Evolutionary conservation across 202 grass and related monocot genomes (phyloP).

Genomic region (Saccharum hybrid): DNA sequence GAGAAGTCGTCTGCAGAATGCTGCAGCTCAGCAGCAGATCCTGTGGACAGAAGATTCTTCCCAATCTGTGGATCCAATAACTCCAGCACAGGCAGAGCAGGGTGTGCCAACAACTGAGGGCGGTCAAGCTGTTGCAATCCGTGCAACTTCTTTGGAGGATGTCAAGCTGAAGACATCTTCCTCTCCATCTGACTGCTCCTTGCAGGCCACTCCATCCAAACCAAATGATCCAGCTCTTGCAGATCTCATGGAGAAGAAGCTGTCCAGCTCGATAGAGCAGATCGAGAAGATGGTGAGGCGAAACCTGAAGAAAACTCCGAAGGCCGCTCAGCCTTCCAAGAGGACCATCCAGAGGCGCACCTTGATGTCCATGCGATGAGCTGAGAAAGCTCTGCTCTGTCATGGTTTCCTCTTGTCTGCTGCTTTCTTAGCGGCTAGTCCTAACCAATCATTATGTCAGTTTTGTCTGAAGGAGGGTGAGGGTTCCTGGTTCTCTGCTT

Average conservation of each 20-base stretch:
- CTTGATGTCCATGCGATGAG: conserved; percentile 81
- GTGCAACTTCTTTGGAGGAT: conserved; percentile 34
- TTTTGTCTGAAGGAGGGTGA: conserved; percentile 14
- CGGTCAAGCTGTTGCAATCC: conserved; percentile 37
- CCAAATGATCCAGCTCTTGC: conserved; percentile 33
- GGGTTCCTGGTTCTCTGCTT: conserved; percentile 45
- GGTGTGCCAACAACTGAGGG: conserved; percentile 27
- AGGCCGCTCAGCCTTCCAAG: conserved; percentile 57
- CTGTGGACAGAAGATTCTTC: conserved; percentile 44
- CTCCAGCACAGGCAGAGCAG: conserved; percentile 42
- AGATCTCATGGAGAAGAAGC: conserved; percentile 54
- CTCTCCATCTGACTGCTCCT: conserved; percentile 49
- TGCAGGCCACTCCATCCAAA: conserved; percentile 46
- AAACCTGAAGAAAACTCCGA: conserved; percentile 60
- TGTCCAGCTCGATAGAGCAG: conserved; percentile 69
- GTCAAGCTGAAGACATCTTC: conserved; percentile 34
- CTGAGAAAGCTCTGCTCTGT: conserved; percentile 23
- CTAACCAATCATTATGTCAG: background rate
- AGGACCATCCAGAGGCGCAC: conserved; percentile 46
- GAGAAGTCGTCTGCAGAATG: conserved; percentile 46
- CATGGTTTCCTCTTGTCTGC: conserved; percentile 28
- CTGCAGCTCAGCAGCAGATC: conserved; percentile 48
- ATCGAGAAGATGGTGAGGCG: conserved; percentile 63
- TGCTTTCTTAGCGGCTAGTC: conserved; percentile 53
- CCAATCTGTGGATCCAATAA: conserved; percentile 22